These are phyloP conservation scores for Solanum chiquidenum DNA, from an alignment of 257 asterid genomes.

Conservation along the genomic window DNA sequence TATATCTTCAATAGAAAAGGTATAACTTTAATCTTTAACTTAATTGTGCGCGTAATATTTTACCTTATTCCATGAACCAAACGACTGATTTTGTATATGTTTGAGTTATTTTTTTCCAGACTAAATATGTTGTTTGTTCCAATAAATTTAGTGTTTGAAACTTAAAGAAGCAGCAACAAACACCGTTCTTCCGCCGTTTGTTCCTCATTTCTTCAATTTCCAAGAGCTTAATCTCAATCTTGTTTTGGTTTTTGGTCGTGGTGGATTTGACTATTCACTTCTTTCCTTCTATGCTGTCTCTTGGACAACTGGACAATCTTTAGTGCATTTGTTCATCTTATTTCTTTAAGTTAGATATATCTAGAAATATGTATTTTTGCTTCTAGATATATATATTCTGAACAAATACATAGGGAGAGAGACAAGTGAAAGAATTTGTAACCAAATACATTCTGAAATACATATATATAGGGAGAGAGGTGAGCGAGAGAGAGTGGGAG, in stretches of 20 bases:
- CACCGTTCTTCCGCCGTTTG: conserved; percentile 13
- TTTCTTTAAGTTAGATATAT: too few species aligned
- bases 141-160: neutral
- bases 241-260: neutral
- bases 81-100: neutral
- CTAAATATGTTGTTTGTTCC: neutral
- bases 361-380: neutral
- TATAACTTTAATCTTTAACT: neutral
- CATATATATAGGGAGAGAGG: neutral
- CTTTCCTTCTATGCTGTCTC: neutral
- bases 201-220: neutral
- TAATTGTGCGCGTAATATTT: neutral
- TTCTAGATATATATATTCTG: neutral
- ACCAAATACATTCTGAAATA: too few species aligned
- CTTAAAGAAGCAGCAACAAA: neutral
- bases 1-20: neutral
- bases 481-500: neutral
- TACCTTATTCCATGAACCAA: neutral
- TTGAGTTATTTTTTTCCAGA: neutral
- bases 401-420: neutral
- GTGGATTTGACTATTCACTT: neutral
- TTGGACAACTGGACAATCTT: neutral
- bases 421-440: too few species aligned
- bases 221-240: neutral
- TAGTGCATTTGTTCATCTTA: too few species aligned